Conservation (phyloP, 768 basidiomycete species). For the Tricholoma sp. region DNA sequence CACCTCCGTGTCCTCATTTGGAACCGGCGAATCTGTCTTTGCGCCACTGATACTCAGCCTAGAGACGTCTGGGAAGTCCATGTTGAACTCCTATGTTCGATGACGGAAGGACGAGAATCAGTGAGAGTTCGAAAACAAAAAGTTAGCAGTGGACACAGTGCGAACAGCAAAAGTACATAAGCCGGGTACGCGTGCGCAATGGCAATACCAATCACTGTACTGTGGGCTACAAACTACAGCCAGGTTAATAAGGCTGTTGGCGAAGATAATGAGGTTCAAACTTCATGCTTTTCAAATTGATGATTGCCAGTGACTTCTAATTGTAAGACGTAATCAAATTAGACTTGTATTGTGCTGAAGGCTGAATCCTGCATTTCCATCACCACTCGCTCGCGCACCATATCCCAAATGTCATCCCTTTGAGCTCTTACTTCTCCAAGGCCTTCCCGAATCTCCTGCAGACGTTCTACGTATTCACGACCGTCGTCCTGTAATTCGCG, state of each 20-base stretch:
- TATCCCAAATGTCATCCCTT: conserved; percentile 69
- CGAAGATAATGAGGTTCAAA: background rate
- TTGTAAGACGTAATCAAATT: background rate
- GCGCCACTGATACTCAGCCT: conserved; percentile 37
- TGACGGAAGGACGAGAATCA: background rate
- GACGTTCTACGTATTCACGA: conserved; percentile 78
- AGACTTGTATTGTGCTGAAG: conserved; percentile 25
- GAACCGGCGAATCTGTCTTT: conserved; percentile 6
- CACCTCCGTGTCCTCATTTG: conserved; percentile 26
- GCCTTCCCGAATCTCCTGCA: conserved; percentile 79
- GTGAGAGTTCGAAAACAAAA: background rate
- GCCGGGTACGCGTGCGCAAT: background rate
- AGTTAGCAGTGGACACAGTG: background rate
- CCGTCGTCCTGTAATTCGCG: conserved; percentile 85
- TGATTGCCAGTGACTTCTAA: background rate
- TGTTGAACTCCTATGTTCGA: conserved; percentile 10
- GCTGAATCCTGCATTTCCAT: conserved; percentile 71
- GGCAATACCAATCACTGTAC: background rate
- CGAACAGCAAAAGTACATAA: background rate
- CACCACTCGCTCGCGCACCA: conserved; percentile 69
- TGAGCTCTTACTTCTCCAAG: conserved; percentile 71
- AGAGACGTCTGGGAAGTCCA: conserved; percentile 46
- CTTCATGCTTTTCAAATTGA: background rate
- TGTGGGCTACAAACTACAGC: background rate
- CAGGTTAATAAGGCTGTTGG: background rate